Evolutionary conservation across 495 filamentous ascomycete species (phyloP), one percentile per base, ranked within the genome.

Genomic region (Aspergillus heteromorphus): DNA sequence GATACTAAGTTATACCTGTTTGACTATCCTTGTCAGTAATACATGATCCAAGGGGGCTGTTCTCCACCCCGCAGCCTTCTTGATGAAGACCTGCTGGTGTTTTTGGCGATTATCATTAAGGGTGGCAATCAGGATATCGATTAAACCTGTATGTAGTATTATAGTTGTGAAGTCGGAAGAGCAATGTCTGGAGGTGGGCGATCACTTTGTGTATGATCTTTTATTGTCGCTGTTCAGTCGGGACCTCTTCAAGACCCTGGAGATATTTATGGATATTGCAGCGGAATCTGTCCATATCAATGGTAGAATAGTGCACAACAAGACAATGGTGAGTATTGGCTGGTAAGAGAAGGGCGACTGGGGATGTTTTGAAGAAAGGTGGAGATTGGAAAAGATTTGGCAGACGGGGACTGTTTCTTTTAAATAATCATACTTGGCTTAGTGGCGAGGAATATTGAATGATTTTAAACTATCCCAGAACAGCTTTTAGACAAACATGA

Each of bases 241-340:
- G 31, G 53, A 69, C 48, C 45, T 50, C 19, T 47, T 38, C 43
- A 34, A 40, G 18, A 58, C 52, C 18, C 41, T 64, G 6, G 19
- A 47, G 57, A 73, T 81, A 6, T 63, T 65, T 4, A 51, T 18
- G 50, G 30, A 49, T 3, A 48, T 59, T 20, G 43, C 52, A 11
- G 60, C 54, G 4, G 58, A 68, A 16, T 83, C 84, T 7, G 84
- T 95, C 17, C 89, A 93, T 67, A 87, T 92, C 59, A 93, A 93
- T 63, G 74, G 65, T 34, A 89, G 89, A 83, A 87, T 81, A 6
- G 79, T 92, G 1, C 87, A 92, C 62, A 89, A 95, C 58, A 88
- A 92, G 69, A 63, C 79, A 6, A 72, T 68, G 8, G 64, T 92
- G 47, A 86, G 88, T 13, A 87, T 91, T 71, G 89, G 89, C 11